Percentiles rank a stretch among this genome's conserved stretches.
These are phyloP conservation scores for Infundibulicybe gibba DNA, from an alignment of 768 basidiomycete species.

Conservation along the genomic window DNA sequence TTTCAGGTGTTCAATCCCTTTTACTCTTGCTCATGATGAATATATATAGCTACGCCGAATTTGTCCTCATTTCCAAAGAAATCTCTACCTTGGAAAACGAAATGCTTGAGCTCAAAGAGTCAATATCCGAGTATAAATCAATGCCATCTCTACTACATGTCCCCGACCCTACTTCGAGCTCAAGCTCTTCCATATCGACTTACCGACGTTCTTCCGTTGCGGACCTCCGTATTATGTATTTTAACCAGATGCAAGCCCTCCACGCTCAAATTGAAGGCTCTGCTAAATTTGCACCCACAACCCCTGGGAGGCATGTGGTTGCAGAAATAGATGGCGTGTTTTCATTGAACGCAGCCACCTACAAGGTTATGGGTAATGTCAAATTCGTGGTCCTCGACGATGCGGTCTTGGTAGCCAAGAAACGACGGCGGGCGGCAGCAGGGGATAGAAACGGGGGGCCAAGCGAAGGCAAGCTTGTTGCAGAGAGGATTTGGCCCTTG, in stretches of 20 bases:
- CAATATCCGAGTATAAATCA: conserved; percentile 91
- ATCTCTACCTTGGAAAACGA: conserved; percentile 95
- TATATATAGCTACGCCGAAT: conserved; percentile 82
- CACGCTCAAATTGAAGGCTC: conserved; percentile 92
- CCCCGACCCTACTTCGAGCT: conserved; percentile 70
- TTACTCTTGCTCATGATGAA: conserved; percentile 3
- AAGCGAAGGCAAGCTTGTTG: conserved; percentile 77
- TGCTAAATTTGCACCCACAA: conserved; percentile 90
- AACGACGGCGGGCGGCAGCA: conserved; percentile 57
- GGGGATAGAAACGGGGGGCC: conserved; percentile 38
- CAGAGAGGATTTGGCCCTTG: conserved; percentile 90
- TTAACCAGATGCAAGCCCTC: conserved; percentile 88
- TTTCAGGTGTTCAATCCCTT: conserved; percentile 6
- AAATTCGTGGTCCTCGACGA: conserved; percentile 92
- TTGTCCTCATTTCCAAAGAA: conserved; percentile 95
- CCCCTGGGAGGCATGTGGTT: conserved; percentile 88
- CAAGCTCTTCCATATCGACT: conserved; percentile 37
- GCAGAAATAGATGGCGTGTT: conserved; percentile 80
- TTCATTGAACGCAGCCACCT: conserved; percentile 90
- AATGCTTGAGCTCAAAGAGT: conserved; percentile 94
- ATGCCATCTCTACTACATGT: conserved; percentile 94
- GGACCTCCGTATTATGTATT: conserved; percentile 91
- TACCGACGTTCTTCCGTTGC: conserved; percentile 87
- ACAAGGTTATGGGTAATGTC: conserved; percentile 85
- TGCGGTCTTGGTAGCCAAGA: conserved; percentile 81